phyloP scores from a whole-genome alignment of 768 basidiomycete genomes.

The Coprinopsis marcescibilis region DNA sequence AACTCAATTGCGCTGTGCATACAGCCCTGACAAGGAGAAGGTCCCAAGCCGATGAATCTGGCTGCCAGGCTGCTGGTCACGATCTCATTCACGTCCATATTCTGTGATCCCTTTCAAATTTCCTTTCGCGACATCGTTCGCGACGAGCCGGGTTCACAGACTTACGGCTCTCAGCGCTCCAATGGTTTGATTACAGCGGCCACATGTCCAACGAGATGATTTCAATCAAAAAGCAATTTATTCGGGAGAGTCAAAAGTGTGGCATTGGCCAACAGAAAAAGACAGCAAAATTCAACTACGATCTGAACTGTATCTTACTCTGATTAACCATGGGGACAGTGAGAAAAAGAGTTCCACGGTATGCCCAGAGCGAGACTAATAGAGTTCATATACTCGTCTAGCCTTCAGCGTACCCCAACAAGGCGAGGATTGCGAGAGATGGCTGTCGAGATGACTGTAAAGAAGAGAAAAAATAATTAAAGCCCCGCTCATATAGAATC shows the following conservation, averaged over 20 bases:
- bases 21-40: not conserved
- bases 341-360: constrained; percentile 43
- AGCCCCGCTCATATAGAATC: constrained; percentile 13
- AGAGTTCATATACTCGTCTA: constrained; percentile 44
- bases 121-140: constrained; percentile 14
- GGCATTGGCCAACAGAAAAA: no score
- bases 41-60: not conserved
- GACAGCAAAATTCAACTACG: no score
- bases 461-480: constrained; percentile 18
- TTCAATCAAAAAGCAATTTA: not conserved
- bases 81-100: constrained; percentile 4
- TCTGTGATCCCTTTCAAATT: constrained; percentile 6
- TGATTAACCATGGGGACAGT: constrained; percentile 67
- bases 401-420: constrained; percentile 18
- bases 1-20: not conserved
- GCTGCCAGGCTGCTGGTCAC: not conserved
- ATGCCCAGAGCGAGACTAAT: constrained; percentile 62
- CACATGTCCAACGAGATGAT: not conserved
- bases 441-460: constrained; percentile 30
- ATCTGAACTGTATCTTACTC: constrained; percentile 62
- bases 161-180: not conserved
- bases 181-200: not conserved
- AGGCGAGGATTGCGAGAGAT: constrained; percentile 15
- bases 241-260: not conserved
- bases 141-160: not conserved